Conservation (phyloP, 2,329 filamentous ascomycete genomes). For the Pestalotiopsis sp. region DNA sequence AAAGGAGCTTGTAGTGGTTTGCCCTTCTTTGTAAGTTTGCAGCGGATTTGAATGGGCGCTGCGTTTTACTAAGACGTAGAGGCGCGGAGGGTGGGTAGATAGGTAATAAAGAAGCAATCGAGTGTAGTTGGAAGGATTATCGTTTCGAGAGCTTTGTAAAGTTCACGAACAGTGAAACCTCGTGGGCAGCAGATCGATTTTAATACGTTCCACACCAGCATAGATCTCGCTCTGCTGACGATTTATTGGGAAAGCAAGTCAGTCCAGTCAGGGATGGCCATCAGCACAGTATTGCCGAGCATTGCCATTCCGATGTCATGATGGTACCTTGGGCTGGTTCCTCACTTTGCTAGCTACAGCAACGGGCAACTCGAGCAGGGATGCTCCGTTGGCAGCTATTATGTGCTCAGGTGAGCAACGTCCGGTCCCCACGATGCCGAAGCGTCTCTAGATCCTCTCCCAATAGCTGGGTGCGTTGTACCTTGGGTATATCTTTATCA, state of each 20-base stretch:
- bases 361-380: slow-evolving; percentile 15
- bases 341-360: slow-evolving; percentile 15
- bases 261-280: neutral
- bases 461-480: neutral
- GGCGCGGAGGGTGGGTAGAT: neutral
- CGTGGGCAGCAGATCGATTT: slow-evolving; percentile 13
- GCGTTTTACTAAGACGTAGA: neutral
- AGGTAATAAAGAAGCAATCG: neutral
- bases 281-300: neutral
- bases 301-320: slow-evolving; percentile 13
- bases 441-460: neutral
- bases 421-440: slow-evolving; percentile 15
- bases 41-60: neutral
- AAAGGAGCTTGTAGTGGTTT: neutral
- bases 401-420: slow-evolving; percentile 12
- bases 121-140: neutral
- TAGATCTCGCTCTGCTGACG: neutral
- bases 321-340: slow-evolving; percentile 12
- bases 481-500: neutral
- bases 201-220: slow-evolving; percentile 13
- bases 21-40: neutral
- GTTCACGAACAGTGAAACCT: slow-evolving; percentile 7
- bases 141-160: neutral
- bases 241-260: neutral
- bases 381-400: slow-evolving; percentile 9